A percentile compares a stretch with the other conserved stretches of the same genome.
Evolutionary conservation across 2,329 filamentous ascomycete species (phyloP).

Genomic region (Aspergillus candidus): DNA sequence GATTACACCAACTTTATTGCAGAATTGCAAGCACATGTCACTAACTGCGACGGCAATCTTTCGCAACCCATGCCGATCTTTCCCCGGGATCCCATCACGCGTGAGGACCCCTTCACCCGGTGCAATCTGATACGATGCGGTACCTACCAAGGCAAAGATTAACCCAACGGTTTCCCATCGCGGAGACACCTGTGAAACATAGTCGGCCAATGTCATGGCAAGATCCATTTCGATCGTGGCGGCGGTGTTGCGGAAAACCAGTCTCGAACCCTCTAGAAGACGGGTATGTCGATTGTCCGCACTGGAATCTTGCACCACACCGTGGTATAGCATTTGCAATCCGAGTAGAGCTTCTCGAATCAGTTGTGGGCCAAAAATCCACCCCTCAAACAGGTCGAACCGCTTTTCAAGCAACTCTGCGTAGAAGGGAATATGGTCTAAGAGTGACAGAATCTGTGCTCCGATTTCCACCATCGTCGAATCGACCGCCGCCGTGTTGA

Average conservation of each 20-base stretch:
- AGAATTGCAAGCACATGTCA: slow-evolving; percentile 17
- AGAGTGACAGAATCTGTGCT: slow-evolving; percentile 10
- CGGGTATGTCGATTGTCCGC: neutral
- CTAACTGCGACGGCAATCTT: slow-evolving; percentile 7
- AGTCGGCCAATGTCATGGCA: slow-evolving; percentile 11
- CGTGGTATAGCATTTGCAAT: slow-evolving; percentile 1
- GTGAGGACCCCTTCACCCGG: slow-evolving; percentile 7
- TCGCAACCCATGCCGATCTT: slow-evolving; percentile 9
- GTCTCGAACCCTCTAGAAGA: slow-evolving; percentile 1
- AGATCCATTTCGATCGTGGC: slow-evolving; percentile 1
- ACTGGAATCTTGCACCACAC: neutral
- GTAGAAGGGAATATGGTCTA: slow-evolving; percentile 9
- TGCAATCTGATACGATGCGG: slow-evolving; percentile 10
- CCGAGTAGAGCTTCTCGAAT: neutral
- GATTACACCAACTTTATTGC: slow-evolving; percentile 9
- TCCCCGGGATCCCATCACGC: neutral
- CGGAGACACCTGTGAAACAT: slow-evolving; percentile 5
- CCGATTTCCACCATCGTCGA: slow-evolving; percentile 8
- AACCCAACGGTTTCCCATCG: slow-evolving; percentile 17
- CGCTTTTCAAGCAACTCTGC: slow-evolving; percentile 13
- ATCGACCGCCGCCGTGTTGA: neutral
- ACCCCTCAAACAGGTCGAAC: neutral
- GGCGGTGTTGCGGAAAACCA: slow-evolving; percentile 4
- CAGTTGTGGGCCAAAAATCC: neutral
- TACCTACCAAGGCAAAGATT: slow-evolving; percentile 12